A percentile compares a stretch with the other conserved stretches of the same genome.
Conservation (phyloP, 1,284 basidiomycete genomes). For the Moniliella sp. region DNA sequence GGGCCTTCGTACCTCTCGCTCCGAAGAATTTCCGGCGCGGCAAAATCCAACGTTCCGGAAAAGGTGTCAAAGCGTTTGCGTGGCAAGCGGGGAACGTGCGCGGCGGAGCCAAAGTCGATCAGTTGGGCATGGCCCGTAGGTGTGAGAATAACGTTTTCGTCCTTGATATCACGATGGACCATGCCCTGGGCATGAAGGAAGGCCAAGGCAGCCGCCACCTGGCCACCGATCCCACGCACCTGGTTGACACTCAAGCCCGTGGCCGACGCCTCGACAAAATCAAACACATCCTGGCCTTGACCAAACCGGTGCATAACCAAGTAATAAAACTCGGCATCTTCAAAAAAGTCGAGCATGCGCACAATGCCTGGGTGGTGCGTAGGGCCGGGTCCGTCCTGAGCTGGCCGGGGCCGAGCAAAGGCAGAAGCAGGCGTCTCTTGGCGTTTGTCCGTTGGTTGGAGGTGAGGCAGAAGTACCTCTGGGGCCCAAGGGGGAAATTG, state of each 20-base stretch:
- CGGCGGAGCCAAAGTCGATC: slow-evolving; percentile 76
- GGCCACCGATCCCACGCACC: slow-evolving; percentile 60
- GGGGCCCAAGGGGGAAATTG: slow-evolving; percentile 10
- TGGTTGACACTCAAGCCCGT: slow-evolving; percentile 57
- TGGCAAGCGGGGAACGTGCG: slow-evolving; percentile 54
- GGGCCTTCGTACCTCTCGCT: slow-evolving; percentile 47
- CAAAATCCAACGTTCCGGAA: slow-evolving; percentile 28
- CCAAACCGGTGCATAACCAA: too few species aligned
- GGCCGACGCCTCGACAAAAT: slow-evolving; percentile 72
- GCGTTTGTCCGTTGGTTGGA: too few species aligned
- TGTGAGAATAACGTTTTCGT: slow-evolving; percentile 68
- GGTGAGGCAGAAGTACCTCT: neutral
- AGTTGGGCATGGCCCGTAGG: slow-evolving; percentile 47
- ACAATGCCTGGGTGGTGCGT: slow-evolving; percentile 60
- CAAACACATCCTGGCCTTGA: slow-evolving; percentile 83
- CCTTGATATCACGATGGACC: slow-evolving; percentile 75
- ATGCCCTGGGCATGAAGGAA: slow-evolving; percentile 58
- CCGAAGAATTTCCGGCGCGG: slow-evolving; percentile 50
- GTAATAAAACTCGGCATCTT: slow-evolving; percentile 64
- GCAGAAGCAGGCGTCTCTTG: slow-evolving; percentile 49
- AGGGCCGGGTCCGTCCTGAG: too few species aligned
- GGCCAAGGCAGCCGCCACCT: slow-evolving; percentile 62
- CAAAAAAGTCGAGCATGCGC: slow-evolving; percentile 57
- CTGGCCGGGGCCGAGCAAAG: slow-evolving; percentile 48
- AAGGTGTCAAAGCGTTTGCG: slow-evolving; percentile 41